Evolutionary conservation across 441 rosid species (phyloP).

Genomic region (Populus hybrid): DNA sequence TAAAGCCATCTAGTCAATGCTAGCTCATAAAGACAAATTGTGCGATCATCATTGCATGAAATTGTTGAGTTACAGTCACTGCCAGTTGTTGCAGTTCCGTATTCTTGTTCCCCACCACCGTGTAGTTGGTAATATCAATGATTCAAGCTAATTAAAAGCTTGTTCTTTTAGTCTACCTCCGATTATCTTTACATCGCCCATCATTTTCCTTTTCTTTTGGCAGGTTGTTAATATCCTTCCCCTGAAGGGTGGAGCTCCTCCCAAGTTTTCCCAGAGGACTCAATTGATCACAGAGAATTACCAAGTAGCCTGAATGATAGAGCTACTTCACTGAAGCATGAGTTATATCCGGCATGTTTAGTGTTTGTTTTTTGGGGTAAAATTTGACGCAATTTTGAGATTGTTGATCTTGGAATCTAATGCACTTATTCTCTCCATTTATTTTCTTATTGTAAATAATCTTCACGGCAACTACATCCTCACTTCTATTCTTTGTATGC

Average conservation of each 20-base stretch:
- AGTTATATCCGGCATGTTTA: too few relatives aligned
- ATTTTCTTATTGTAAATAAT: neutral
- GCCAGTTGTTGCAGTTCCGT: neutral
- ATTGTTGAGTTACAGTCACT: neutral
- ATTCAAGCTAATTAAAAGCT: neutral
- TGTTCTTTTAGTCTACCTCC: neutral
- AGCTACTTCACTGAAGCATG: too few relatives aligned
- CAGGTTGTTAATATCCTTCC: slow-evolving; percentile 83
- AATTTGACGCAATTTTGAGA: neutral
- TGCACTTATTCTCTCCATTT: neutral
- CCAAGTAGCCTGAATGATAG: too few relatives aligned
- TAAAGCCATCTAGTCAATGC: neutral
- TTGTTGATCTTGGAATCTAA: neutral
- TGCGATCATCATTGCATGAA: neutral
- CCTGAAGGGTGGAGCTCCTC: slow-evolving; percentile 68
- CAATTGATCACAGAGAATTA: too few relatives aligned
- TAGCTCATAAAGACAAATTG: neutral
- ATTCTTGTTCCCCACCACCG: neutral
- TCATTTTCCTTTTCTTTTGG: slow-evolving; percentile 10
- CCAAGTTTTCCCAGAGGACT: slow-evolving; percentile 83
- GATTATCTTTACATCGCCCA: too few relatives aligned
- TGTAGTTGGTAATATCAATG: neutral
- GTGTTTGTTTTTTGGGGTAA: neutral
- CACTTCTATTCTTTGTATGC: neutral
- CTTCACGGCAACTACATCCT: neutral